Conservation (phyloP, 176 grass and related monocot species). For the Pontederia crassipes region DNA sequence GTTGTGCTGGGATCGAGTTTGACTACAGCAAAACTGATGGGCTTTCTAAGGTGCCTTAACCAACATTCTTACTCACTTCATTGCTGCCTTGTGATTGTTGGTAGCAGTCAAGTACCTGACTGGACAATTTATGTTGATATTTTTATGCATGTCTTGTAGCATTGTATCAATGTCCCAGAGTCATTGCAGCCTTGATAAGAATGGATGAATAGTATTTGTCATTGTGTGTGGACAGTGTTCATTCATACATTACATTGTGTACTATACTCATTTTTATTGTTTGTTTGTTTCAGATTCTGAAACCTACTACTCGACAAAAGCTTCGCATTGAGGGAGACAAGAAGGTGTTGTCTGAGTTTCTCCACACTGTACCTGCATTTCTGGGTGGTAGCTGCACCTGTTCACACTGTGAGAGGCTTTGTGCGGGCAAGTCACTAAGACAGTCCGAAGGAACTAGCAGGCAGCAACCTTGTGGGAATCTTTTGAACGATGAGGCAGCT, state of each 20-base stretch:
- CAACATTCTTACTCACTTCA: no score
- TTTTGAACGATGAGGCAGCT: conserved; percentile 19
- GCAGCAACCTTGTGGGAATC: conserved; percentile 18
- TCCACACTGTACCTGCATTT: conserved; percentile 51
- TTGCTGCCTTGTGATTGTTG: no score
- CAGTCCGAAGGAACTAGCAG: conserved; percentile 35
- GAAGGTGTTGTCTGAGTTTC: conserved; percentile 53
- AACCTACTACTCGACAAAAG: conserved; percentile 68
- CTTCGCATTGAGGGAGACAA: conserved; percentile 64
- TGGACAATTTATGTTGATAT: no score
- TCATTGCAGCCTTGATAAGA: no score
- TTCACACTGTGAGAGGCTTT: conserved; percentile 40
- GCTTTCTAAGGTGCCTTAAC: no score
- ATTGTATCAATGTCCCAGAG: no score
- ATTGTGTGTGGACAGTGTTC: not conserved
- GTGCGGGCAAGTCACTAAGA: conserved; percentile 14
- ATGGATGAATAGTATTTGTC: not conserved
- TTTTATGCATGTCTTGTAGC: no score
- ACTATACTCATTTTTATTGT: conserved; percentile 2
- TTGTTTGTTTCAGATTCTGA: conserved; percentile 45
- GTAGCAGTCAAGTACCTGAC: no score
- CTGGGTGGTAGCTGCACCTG: conserved; percentile 75
- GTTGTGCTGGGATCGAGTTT: no score
- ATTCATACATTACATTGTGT: conserved; percentile 2
- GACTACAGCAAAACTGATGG: no score